phyloP scores from a whole-genome alignment of 352 stramenopile species.

The Phytophthora sp. region DNA sequence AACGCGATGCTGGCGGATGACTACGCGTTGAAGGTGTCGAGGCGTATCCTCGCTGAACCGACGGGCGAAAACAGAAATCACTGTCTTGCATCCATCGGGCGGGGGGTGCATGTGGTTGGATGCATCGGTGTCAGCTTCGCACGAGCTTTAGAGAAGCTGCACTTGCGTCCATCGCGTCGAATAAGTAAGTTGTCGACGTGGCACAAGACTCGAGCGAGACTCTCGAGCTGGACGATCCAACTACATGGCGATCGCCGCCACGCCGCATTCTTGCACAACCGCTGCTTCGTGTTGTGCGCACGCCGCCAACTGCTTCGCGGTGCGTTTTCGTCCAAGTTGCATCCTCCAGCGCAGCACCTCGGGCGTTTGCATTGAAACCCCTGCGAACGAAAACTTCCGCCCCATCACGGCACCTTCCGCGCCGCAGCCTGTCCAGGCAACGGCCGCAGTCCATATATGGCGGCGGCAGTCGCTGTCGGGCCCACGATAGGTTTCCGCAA shows the following conservation, averaged over 20 bases:
- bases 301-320: background rate
- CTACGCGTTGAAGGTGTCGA: background rate
- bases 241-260: conserved; percentile 6
- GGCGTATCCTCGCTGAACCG: conserved; percentile 9
- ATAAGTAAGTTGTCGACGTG: too few species aligned
- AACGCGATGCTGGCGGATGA: background rate
- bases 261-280: conserved; percentile 18
- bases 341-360: background rate
- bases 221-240: conserved; percentile 17
- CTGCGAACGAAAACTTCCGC: conserved; percentile 31
- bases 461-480: background rate
- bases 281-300: conserved; percentile 16
- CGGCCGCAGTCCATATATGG: conserved; percentile 18
- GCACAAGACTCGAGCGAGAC: background rate
- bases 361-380: conserved; percentile 23
- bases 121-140: too few species aligned
- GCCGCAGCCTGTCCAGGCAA: conserved; percentile 18
- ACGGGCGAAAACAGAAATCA: background rate
- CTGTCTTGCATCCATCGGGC: background rate
- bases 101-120: too few species aligned
- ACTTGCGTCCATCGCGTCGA: too few species aligned
- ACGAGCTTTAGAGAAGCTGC: too few species aligned
- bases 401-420: conserved; percentile 5
- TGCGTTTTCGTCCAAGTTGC: conserved; percentile 19
- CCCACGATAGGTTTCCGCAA: background rate